Conservation (phyloP, 2,329 filamentous ascomycete genomes). For the Basipetospora chlamydospora region DNA sequence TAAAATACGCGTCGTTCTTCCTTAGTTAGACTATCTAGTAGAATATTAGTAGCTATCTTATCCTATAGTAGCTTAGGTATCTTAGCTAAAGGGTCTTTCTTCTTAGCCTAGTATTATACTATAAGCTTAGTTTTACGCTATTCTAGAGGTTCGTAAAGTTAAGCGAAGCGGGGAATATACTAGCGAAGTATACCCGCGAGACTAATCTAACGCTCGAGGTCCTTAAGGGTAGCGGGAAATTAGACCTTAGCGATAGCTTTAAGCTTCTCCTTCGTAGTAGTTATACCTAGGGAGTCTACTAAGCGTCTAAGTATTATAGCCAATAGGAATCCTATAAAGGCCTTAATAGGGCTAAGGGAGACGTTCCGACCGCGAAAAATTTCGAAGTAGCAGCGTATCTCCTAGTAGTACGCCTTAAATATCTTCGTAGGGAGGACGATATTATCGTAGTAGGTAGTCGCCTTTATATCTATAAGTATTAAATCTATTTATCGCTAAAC, state of each 20-base stretch:
- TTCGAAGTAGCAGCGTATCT: not conserved
- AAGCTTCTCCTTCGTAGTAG: not conserved
- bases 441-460: not conserved
- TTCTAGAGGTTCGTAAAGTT: not conserved
- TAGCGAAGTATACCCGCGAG: not conserved
- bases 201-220: not conserved
- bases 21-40: too few relatives aligned
- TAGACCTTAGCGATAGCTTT: not conserved
- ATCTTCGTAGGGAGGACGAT: not conserved
- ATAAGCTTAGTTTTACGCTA: not conserved
- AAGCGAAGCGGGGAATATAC: not conserved
- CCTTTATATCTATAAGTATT: too few relatives aligned
- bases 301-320: not conserved
- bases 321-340: not conserved
- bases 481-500: too few relatives aligned
- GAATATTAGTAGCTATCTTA: too few relatives aligned
- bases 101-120: not conserved
- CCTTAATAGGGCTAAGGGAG: not conserved
- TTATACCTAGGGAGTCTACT: not conserved
- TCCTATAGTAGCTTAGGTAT: too few relatives aligned
- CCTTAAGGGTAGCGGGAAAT: not conserved
- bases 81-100: too few relatives aligned
- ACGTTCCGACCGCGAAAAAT: not conserved
- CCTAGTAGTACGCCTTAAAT: not conserved
- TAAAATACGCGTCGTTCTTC: too few relatives aligned